Base-by-base conservation (phyloP, 345 rosid genomes). In the Eucalyptus virginea region DNA sequence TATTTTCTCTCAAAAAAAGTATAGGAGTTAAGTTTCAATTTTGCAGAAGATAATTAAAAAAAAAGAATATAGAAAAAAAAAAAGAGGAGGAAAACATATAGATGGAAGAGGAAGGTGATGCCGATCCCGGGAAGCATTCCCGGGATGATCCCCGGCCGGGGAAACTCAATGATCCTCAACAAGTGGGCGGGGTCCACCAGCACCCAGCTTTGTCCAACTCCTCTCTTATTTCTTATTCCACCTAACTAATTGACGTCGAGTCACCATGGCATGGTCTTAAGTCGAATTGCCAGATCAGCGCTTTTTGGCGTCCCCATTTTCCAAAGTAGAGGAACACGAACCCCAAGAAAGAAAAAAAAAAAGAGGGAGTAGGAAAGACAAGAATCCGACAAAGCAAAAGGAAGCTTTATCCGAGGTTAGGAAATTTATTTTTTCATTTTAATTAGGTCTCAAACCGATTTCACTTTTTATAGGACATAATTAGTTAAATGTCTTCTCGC, bases 281-380 rank as follows among this genome's bases (percentile, higher is more conserved):
- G 32, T 1, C 15, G n/a, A 11, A 60, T 6, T 28, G 69, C 69
- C 2, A 19, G 2, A 52, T 52, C 10, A 0, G 10, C 10, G 5
- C 56, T 8, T 19, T 52, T 52, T 52, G 56, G 56, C 69, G 9
- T 62, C 32, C 16, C 16, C 69, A 28, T 60, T 0, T 28, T 60
- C 4, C 8, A 28, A 60, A 60, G 65, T 12, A 28, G 69, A 28
- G 69, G 3, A 28, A 60, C 34, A 3, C 32, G 69, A 60, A 51
- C 54, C 23, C 54, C 56, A 51, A 51, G 23, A 51, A 51, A 51
- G 4, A 51, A 0, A 28, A 26, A 13, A 3, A 60, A 12, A 12
- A 12, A 28, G 2, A 2, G 4, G 4, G n/a, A 13, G 32, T 51
- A 3, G 23, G 8, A 18, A 51, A 18, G 56, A 51, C 0, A 52